Evolutionary conservation across 2,329 filamentous ascomycete genomes (phyloP), one percentile per base, ranked within the genome.

Genomic region (Amesomyces nigricolor): DNA sequence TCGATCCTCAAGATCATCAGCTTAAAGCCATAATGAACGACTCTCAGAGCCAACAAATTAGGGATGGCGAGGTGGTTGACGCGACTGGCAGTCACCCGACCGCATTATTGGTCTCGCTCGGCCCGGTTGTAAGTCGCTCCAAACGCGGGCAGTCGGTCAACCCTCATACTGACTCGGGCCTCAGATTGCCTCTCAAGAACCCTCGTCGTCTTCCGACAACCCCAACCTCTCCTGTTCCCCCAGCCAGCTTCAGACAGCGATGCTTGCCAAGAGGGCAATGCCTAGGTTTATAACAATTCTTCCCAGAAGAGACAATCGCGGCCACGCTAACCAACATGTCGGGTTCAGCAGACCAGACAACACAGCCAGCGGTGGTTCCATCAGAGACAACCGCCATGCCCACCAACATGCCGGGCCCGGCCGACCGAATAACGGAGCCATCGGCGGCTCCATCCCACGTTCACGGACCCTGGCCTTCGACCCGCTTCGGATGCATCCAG

Each of bases 401-500:
- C 32, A 35, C 32, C 32, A 35, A 13, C 32, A 35, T 9, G 3
- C 9, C 32, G 32, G 32, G 32, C 9, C 32, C 32, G 2, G 9
- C 11, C 4, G 32, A 35, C 32, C 8, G 11, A 13, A 13, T 11
- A 35, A 35, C 32, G 32, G 9, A 35, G 32, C 9, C 11, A 13
- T 9, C 32, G 32, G 32, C 11, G 11, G 32, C 32, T 42, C 14
- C n/a, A 17, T 56, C 5, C 54, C 58, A 13, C 53, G 26, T n/a
- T 58, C 58, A 10, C 50, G 26, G 14, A 62, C 57, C 19, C 39
- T 43, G 10, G 40, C 40, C 5, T 10, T 54, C 19, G 50, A 63
- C 37, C 58, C 56, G 9, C 48, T 62, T 14, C 46, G 47, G 0
- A 56, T 58, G 56, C 46, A 61, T 22, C 58, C 61, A 16, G 9